phyloP scores from a whole-genome alignment of 306 rosid species.

The Cyamopsis tetragonoloba region DNA sequence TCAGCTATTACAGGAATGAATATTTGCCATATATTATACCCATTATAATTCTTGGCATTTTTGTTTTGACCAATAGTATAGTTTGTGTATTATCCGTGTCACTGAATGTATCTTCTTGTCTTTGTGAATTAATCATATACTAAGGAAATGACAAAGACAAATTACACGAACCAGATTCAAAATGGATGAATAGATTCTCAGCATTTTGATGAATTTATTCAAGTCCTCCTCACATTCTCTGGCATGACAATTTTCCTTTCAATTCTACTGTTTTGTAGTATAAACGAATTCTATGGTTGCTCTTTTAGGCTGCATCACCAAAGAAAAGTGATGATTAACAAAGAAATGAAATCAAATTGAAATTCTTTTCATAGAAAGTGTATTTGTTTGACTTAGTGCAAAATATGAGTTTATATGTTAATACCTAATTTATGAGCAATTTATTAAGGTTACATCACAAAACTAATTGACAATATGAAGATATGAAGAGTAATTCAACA shows the following conservation, averaged over 20 bases:
- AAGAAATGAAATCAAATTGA: neutral
- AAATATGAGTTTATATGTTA: neutral
- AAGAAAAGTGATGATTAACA: neutral
- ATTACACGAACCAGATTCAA: conserved; percentile 45
- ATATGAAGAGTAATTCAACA: too few relatives aligned
- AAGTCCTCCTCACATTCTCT: neutral
- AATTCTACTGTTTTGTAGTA: neutral
- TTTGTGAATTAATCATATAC: conserved; percentile 35
- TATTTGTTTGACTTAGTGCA: neutral
- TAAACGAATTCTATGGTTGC: neutral
- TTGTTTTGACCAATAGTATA: conserved; percentile 45
- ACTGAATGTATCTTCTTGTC: conserved; percentile 38
- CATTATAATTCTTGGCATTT: conserved; percentile 50
- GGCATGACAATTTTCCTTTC: neutral
- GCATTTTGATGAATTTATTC: conserved; percentile 15
- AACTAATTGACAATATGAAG: too few relatives aligned
- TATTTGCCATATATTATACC: conserved; percentile 51
- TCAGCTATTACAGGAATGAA: conserved; percentile 41
- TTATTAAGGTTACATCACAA: too few relatives aligned
- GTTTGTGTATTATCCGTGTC: conserved; percentile 52
- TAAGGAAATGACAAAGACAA: conserved; percentile 44
- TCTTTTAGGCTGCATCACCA: neutral
- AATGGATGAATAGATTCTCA: conserved; percentile 34
- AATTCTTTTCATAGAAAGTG: neutral
- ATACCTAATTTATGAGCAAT: neutral